Evolutionary conservation across 805 yeast genomes (phyloP), one percentile per base, ranked within the genome.

Genomic region (Kodamaea fukazawae): DNA sequence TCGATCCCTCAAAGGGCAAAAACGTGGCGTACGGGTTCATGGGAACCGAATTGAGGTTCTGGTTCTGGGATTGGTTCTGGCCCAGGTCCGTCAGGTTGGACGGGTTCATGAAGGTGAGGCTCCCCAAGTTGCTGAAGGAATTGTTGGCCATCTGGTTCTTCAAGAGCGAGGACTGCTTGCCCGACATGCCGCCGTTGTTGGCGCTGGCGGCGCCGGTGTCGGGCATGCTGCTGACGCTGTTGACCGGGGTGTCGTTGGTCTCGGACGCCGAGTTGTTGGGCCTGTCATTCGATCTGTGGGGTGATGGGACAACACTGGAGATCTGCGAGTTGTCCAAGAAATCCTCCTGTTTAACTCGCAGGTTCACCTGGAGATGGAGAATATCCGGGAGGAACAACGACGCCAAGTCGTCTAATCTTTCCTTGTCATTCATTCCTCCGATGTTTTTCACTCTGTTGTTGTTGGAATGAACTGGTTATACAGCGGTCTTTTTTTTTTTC

Each of bases 301-400:
- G 23, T 20, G 23, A 20, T 20, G 25, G 29, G 22, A 15, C 16
- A 6, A 34, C 14, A 11, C 30, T 12, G 5, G 31, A 34, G 13
- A 34, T 20, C 15, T 22, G 35, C 7, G 26, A n/a, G n/a, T 20
- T 27, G 7, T 34, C 37, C 4, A 34, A 17, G 28, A 30, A 43
- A 16, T 46, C 49, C 34, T 51, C 55, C 10, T 45, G 45, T 28
- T 47, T 46, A 13, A 43, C 39, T 14, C 34, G 43, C 47, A 22
- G 49, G 41, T 28, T 22, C 13, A 34, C 37, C 15, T 26, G 36
- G 22, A 44, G 55, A 36, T 63, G 65, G 17, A 67, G 53, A 28
- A 65, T 58, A 40, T 67, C 72, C 2, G 71, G 72, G 22, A 69
- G 51, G 36, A 69, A 69, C 31, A 69, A 54, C 29, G 71, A 58